Conservation (phyloP, 148 eudicot species). For the Vaccinium macrocarpon region DNA sequence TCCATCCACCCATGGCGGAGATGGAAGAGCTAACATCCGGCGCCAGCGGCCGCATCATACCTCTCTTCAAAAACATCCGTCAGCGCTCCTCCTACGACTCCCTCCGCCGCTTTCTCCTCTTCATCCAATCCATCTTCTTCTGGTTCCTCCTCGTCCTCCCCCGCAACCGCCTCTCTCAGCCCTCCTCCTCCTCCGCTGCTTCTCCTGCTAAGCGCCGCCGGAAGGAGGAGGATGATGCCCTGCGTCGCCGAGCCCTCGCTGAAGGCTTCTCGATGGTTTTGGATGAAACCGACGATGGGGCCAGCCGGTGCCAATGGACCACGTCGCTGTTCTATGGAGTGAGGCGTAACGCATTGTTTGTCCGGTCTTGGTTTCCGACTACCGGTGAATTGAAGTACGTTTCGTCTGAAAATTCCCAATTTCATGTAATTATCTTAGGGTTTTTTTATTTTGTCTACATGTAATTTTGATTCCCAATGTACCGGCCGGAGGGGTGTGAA, state of each 20-base stretch:
- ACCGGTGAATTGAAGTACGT: constrained; percentile 49
- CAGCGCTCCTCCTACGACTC: constrained; percentile 48
- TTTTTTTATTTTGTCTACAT: background rate
- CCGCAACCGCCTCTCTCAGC: constrained; percentile 29
- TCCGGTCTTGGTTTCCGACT: constrained; percentile 72
- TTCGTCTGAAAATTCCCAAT: background rate
- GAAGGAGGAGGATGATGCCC: constrained; percentile 76
- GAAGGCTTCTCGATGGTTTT: constrained; percentile 48
- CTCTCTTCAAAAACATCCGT: constrained; percentile 48
- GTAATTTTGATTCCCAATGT: background rate
- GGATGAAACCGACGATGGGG: constrained; percentile 20
- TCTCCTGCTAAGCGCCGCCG: constrained; percentile 32
- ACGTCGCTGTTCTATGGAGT: constrained; percentile 54
- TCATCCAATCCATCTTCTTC: constrained; percentile 67
- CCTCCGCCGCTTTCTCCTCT: constrained; percentile 38
- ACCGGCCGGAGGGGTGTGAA: background rate
- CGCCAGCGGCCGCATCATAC: constrained; percentile 85
- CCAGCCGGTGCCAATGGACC: constrained; percentile 28
- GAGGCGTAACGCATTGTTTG: constrained; percentile 61
- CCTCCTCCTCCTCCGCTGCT: constrained; percentile 28
- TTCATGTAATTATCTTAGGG: background rate
- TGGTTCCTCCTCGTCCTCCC: constrained; percentile 63
- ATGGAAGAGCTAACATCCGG: constrained; percentile 92
- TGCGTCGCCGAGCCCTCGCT: constrained; percentile 72
- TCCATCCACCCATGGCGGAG: constrained; percentile 35